Evolutionary conservation across 805 yeast species (phyloP).

Genomic region (Yarrowia sp.): DNA sequence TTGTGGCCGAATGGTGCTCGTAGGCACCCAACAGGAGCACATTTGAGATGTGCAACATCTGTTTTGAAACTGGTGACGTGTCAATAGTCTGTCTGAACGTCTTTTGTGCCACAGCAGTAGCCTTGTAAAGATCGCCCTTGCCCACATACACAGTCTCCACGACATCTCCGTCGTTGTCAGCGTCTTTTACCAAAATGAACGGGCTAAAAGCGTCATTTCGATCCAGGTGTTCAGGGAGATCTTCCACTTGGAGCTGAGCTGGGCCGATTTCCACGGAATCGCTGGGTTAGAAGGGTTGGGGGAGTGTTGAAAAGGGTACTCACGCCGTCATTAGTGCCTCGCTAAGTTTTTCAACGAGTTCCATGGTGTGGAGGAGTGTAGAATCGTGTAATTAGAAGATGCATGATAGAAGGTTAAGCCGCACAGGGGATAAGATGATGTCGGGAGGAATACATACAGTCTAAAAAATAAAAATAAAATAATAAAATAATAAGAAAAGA

Average conservation of each 20-base stretch:
- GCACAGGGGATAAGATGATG: no score
- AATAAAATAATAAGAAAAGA: no score
- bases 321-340: neutral
- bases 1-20: constrained; percentile 36
- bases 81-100: neutral
- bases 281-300: neutral
- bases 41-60: neutral
- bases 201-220: neutral
- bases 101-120: neutral
- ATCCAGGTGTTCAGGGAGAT: neutral
- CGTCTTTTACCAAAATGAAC: neutral
- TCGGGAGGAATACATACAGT: no score
- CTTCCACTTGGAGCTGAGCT: no score
- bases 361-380: neutral
- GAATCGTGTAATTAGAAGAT: neutral
- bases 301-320: neutral
- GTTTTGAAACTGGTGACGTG: neutral
- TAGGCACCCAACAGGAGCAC: constrained; percentile 35
- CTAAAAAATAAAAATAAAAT: no score
- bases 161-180: no score
- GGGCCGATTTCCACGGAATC: constrained; percentile 1
- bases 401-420: neutral
- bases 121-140: no score
- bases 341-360: neutral
- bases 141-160: no score